Evolutionary conservation across 768 basidiomycete species (phyloP), one percentile per base, ranked within the genome.

Genomic region (Rubroboletus satanas): DNA sequence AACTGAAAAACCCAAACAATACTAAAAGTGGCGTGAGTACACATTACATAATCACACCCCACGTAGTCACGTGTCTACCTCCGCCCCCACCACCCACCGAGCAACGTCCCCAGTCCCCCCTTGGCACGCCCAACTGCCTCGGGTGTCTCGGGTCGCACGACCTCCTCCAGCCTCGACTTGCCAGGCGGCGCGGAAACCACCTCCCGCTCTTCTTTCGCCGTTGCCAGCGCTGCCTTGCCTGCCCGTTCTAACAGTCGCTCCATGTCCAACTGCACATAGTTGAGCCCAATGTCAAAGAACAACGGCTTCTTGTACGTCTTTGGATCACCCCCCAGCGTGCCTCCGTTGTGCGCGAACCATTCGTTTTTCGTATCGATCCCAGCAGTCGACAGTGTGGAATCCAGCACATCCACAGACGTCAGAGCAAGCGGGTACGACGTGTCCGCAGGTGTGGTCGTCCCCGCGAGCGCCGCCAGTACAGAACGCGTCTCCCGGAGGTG

Each of bases 201-300:
- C 21, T 66, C 65, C 21, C 36, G 65, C 46, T 42, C 63, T 2
- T 64, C 62, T 52, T 11, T 64, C 5, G 10, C 31, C 21, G 41
- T 47, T 10, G 67, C 54, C 8, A 62, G 59, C 2, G 72, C 51
- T 12, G 68, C 68, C 73, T 84, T 85, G 2, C 93, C 93, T 4
- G 87, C 89, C 17, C 87, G 76, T 54, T 79, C 80, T 63, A 83
- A 73, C 54, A 97, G 71, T 48, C 81, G 74, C 43, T 90, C 88
- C 84, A 94, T 87, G 63, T 94, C 90, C 55, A 93, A 71, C 59
- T 89, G 83, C 51, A 92, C 85, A 66, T 96, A 97, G 71, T 96
- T 97, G 63, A 94, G 83, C 17, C 93, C 94, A 57, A 93, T 88
- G 67, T 97, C 91, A 72, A 95, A 97, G 76, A 98, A 97, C 38